A percentile compares a stretch with the other conserved stretches of the same genome.
Conservation (phyloP, 1,139 yeast genomes). For the Candida sp. region DNA sequence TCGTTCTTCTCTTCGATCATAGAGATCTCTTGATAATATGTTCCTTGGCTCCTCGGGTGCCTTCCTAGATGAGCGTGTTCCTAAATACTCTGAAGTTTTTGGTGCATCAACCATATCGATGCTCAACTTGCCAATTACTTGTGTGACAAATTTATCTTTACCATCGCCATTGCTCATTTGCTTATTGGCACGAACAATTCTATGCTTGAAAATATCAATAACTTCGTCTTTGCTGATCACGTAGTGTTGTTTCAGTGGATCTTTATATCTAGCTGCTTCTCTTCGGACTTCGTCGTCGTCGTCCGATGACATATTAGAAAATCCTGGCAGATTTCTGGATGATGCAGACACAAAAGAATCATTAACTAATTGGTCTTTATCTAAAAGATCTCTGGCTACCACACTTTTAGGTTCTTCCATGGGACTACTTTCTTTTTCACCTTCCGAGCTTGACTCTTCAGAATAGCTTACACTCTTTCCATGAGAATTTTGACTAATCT, state of each 20-base stretch:
- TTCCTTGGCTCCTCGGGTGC: constrained; percentile 4
- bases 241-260: constrained; percentile 6
- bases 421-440: not conserved
- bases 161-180: constrained; percentile 6
- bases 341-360: not conserved
- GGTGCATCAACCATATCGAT: constrained; percentile 10
- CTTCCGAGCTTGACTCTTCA: not conserved
- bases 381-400: not conserved
- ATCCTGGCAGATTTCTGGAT: not conserved
- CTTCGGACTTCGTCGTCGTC: not conserved
- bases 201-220: constrained; percentile 20
- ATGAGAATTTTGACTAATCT: not conserved
- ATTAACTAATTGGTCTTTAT: not conserved
- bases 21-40: not conserved
- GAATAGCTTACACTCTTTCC: not conserved
- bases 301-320: not conserved
- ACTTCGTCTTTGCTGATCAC: constrained; percentile 22
- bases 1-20: not conserved
- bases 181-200: constrained; percentile 13
- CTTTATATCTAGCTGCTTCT: constrained; percentile 2
- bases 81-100: constrained; percentile 3
- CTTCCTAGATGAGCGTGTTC: constrained; percentile 5
- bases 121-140: constrained; percentile 5
- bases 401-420: not conserved
- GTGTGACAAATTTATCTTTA: constrained; percentile 7